A percentile compares a stretch with the other conserved stretches of the same genome.
Conservation (phyloP, 2,329 filamentous ascomycete species). For the Colletotrichum sp. region DNA sequence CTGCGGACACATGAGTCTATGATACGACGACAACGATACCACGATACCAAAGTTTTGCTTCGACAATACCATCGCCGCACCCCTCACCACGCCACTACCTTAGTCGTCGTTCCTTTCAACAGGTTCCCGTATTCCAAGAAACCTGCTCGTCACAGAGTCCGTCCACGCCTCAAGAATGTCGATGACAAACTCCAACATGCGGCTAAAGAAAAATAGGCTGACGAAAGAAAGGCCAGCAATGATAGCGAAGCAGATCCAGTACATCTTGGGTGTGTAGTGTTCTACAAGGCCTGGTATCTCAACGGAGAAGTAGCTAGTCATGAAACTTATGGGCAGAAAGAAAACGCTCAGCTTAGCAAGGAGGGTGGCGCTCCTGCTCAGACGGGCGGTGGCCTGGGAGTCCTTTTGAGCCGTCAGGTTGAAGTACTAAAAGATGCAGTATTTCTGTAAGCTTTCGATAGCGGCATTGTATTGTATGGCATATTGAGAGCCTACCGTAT, state of each 20-base stretch:
- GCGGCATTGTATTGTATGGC: background rate
- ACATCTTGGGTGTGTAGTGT: slow-evolving; percentile 65
- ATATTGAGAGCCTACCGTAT: slow-evolving; percentile 56
- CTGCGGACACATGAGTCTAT: background rate
- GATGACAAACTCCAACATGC: slow-evolving; percentile 49
- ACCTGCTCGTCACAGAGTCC: background rate
- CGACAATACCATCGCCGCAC: background rate
- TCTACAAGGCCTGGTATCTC: slow-evolving; percentile 62
- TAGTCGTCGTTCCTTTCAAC: background rate
- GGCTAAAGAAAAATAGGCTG: slow-evolving; percentile 59
- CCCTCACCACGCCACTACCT: background rate
- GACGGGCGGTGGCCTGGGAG: slow-evolving; percentile 71
- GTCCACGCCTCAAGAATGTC: slow-evolving; percentile 46
- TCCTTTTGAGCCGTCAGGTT: slow-evolving; percentile 79
- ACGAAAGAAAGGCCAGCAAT: slow-evolving; percentile 65
- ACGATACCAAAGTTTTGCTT: background rate
- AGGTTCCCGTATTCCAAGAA: background rate
- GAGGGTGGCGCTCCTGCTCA: slow-evolving; percentile 74
- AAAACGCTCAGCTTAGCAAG: slow-evolving; percentile 77
- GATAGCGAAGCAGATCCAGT: slow-evolving; percentile 72
- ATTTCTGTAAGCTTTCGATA: background rate
- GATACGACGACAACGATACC: background rate
- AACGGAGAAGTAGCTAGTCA: slow-evolving; percentile 77
- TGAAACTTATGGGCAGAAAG: slow-evolving; percentile 76
- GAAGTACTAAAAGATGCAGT: slow-evolving; percentile 65